Evolutionary conservation across 306 rosid genomes (phyloP), one percentile per base, ranked within the genome.

Genomic region (Clitoria ternatea): DNA sequence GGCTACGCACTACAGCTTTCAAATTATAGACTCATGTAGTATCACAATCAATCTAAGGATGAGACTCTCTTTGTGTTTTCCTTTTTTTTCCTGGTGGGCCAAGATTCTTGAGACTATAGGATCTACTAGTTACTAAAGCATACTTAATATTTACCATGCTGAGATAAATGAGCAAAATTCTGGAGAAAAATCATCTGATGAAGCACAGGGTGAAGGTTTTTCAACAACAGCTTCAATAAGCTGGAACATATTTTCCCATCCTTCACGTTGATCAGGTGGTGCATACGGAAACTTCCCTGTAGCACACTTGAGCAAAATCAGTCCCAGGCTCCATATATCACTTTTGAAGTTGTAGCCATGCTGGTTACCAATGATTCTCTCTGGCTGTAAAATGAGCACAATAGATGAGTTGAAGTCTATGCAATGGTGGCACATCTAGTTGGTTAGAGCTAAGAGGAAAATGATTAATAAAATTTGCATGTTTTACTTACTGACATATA

Each of bases 321-420:
- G 77, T 42, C 99, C 97, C 61, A 90, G 79, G 77, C 99, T 91
- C 99, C 99, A 94, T 52, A 94, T 91, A 81, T 94, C 99, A 82
- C 96, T 91, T 89, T 87, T 91, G 78, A 80, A 76, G 76, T 85
- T 78, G 83, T 94, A 87, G 18, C 80, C 80, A 18, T 11, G 6
- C 47, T 65, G 79, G 52, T 42, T 73, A 80, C 91, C 91, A 12
- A 35, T 27, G 59, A 91, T 94, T 79, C 99, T 89, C 87, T 94
- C 99, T 19, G 99, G 99, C 99, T 94, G 80, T 42, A 76, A 80
- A 80, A 77, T 64, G 62, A 50, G 63, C 72, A 78, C 11, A 29
- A 59, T 47, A 47, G 12, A 70, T 36, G 29, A 72, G 33, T 57
- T 6, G 8, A n/a, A 37, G 43, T 61, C 42, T 5, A 59, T 27